These are phyloP conservation scores for Angomonas deanei DNA, from an alignment of 208 protist genomes.

Conservation along the genomic window DNA sequence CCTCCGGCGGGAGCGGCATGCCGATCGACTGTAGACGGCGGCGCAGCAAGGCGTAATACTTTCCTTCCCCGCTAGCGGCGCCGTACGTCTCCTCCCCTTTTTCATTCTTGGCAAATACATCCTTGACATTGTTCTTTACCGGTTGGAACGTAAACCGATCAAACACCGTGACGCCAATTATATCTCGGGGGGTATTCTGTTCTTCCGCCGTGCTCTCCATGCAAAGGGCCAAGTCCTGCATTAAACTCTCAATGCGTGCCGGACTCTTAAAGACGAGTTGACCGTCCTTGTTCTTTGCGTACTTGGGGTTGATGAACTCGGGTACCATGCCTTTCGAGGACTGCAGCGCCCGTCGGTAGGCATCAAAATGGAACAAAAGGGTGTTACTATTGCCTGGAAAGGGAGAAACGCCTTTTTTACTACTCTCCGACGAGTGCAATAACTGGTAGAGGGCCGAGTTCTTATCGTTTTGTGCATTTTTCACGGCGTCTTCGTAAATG, in stretches of 20 bases:
- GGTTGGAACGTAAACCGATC: slow-evolving; percentile 77
- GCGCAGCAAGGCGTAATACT: slow-evolving; percentile 62
- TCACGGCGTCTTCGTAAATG: slow-evolving; percentile 57
- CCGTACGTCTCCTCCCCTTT: slow-evolving; percentile 48
- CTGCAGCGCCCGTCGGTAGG: slow-evolving; percentile 57
- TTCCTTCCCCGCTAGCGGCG: slow-evolving; percentile 63
- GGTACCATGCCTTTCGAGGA: slow-evolving; percentile 66
- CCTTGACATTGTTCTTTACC: slow-evolving; percentile 78
- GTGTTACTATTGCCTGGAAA: slow-evolving; percentile 93
- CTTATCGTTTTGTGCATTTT: too few relatives aligned
- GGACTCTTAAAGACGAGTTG: slow-evolving; percentile 66
- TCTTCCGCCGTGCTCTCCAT: slow-evolving; percentile 30
- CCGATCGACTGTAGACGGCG: slow-evolving; percentile 52
- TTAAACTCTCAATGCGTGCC: slow-evolving; percentile 85
- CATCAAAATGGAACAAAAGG: slow-evolving; percentile 59
- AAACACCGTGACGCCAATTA: slow-evolving; percentile 69
- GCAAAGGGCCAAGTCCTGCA: slow-evolving; percentile 82
- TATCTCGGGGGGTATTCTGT: slow-evolving; percentile 7
- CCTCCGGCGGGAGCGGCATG: slow-evolving; percentile 14
- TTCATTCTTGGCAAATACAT: slow-evolving; percentile 38
- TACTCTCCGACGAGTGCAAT: too few relatives aligned
- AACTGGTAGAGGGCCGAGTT: too few relatives aligned
- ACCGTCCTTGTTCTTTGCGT: slow-evolving; percentile 52
- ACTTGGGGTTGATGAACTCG: slow-evolving; percentile 95
- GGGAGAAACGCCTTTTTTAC: slow-evolving; percentile 71